Evolutionary conservation across 2,329 filamentous ascomycete genomes (phyloP), one percentile per base, ranked within the genome.

Genomic region (Fusarium newnesense): DNA sequence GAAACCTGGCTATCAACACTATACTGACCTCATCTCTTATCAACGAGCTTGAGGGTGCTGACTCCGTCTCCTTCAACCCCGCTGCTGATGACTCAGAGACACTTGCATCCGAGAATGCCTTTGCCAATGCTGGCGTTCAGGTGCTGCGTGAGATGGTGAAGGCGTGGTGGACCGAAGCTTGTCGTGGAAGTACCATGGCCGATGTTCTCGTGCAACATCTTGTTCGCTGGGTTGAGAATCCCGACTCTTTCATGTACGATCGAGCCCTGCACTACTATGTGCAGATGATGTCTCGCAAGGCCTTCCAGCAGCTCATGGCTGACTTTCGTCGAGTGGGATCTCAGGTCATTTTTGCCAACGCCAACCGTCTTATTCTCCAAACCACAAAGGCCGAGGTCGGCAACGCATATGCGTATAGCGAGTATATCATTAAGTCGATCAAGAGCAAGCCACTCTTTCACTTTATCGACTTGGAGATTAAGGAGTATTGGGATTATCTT

Each of bases 401-500:
- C 66, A 99, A 98, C 79, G 96, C 97, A 0, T 98, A 93, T 75
- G 95, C 96, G 0, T 99, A 98, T 85, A 95, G 94, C 75, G 93
- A 98, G 82, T 99, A 99, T 83, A 97, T 99, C 70, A 88, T 99
- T 78, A 98, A 98, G 84, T 97, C 95, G 1, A 98, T 99, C 84
- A 96, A 97, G 82, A 91, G 91, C 64, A 98, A 98, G 79, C 95
- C 96, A 0, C 88, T 98, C 0, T 99, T 99, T 84, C 94, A 98
- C 81, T 99, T 99, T 80, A 91, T 99, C 72, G 96, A 99, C 77
- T 87, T 99, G 7, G 94, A 98, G 77, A 96, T 99, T 82, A 97
- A 96, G 75, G 96, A 99, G 80, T 99, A 98, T 82, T 99, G 96
- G 96, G 96, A 99, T 81, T 98, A 98, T 78, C 90, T 99, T 1